phyloP scores from a whole-genome alignment of 2,329 filamentous ascomycete genomes.

The Elsinoe necatrix region DNA sequence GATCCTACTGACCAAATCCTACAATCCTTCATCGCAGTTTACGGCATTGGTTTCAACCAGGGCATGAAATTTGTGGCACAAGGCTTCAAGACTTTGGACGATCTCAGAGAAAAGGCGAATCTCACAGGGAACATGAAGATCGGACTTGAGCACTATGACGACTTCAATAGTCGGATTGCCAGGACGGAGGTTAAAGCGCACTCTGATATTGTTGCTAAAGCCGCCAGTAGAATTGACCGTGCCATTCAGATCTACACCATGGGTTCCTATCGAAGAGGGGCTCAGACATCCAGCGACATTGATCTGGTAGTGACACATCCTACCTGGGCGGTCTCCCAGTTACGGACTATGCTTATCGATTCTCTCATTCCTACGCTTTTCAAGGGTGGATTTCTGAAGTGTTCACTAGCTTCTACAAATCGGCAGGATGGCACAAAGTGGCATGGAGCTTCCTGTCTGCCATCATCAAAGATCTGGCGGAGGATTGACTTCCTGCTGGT shows the following conservation, averaged over 20 bases:
- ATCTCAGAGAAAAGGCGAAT: constrained; percentile 53
- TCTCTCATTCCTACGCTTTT: constrained; percentile 56
- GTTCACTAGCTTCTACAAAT: constrained; percentile 50
- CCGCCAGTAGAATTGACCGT: constrained; percentile 53
- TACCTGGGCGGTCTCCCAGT: constrained; percentile 47
- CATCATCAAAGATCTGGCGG: constrained; percentile 57
- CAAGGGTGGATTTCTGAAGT: constrained; percentile 57
- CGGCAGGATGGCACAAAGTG: constrained; percentile 63
- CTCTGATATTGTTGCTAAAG: constrained; percentile 53
- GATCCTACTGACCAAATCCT: constrained; percentile 60
- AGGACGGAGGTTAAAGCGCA: constrained; percentile 65
- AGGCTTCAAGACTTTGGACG: constrained; percentile 65
- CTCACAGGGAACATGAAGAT: constrained; percentile 63
- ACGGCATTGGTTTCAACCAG: constrained; percentile 63
- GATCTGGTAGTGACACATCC: constrained; percentile 74
- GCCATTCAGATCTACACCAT: constrained; percentile 63
- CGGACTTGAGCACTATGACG: constrained; percentile 69
- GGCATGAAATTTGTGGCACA: constrained; percentile 69
- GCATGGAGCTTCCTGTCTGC: constrained; percentile 75
- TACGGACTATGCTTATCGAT: constrained; percentile 55
- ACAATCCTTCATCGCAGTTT: constrained; percentile 65
- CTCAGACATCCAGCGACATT: constrained; percentile 67
- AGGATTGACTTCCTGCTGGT: constrained; percentile 80
- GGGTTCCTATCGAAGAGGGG: constrained; percentile 78
- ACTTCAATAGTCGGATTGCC: constrained; percentile 72